phyloP scores from a whole-genome alignment of 2,329 filamentous ascomycete genomes.

The Ophioceras dolichostomum region DNA sequence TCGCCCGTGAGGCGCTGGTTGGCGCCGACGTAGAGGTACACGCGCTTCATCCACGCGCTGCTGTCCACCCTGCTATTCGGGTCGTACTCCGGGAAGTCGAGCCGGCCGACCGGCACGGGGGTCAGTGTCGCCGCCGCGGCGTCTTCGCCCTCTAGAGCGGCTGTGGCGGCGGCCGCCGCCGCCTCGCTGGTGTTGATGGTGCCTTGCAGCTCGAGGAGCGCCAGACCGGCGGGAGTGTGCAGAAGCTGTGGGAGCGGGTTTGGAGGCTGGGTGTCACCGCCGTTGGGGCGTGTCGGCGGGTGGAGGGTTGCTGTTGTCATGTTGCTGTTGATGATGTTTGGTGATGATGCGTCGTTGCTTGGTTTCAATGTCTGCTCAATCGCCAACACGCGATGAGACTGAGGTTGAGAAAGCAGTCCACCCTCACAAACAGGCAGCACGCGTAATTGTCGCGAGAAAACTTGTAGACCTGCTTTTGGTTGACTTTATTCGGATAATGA shows the following conservation, averaged over 20 bases:
- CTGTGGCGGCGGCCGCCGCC: slow-evolving; percentile 15
- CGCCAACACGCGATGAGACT: no score
- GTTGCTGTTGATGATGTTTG: neutral
- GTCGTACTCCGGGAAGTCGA: slow-evolving; percentile 45
- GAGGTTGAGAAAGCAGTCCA: no score
- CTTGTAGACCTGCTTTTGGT: no score
- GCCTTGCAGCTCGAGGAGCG: slow-evolving; percentile 85
- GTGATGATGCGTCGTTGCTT: neutral
- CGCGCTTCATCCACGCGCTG: slow-evolving; percentile 76
- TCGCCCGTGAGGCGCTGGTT: slow-evolving; percentile 86
- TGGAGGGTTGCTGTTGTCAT: slow-evolving; percentile 30
- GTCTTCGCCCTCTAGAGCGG: slow-evolving; percentile 13
- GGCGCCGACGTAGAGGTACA: slow-evolving; percentile 77
- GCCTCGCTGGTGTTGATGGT: slow-evolving; percentile 56
- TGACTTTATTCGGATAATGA: no score
- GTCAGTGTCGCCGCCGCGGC: slow-evolving; percentile 3
- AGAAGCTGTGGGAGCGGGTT: slow-evolving; percentile 67
- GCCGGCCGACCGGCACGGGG: slow-evolving; percentile 27
- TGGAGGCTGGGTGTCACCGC: slow-evolving; percentile 9
- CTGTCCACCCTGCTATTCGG: slow-evolving; percentile 27
- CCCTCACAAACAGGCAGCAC: no score
- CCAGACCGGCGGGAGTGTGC: slow-evolving; percentile 79
- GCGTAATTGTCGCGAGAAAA: neutral
- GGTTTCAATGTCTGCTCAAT: neutral
- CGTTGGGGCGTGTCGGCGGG: slow-evolving; percentile 13